Evolutionary conservation across 306 rosid genomes (phyloP), one percentile per base, ranked within the genome.

Genomic region (Dalbergia cochinchinensis): DNA sequence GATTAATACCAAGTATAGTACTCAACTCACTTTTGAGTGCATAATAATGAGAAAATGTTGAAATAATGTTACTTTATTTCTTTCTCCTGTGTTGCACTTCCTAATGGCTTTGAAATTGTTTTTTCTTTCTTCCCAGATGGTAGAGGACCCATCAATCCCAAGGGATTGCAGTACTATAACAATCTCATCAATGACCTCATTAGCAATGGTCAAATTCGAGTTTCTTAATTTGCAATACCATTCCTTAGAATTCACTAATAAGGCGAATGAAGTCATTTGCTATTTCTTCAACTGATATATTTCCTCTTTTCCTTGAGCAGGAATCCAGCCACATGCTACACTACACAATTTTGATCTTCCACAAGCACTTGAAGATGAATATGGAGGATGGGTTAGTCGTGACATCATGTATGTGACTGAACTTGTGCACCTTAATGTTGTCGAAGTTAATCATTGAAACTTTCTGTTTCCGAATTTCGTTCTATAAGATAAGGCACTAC

Each of bases 101-200:
- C n/a, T 48, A 1, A 33, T 65, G 15, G 6, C 20, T 31, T 73
- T 33, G 9, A 20, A 61, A 82, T 19, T 50, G 76, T 11, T 31
- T 31, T n/a, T 50, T 58, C 18, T 60, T 66, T 51, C 26, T 55
- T 26, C 37, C n/a, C 74, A 90, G 92, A 86, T 85, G 98, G 97
- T 55, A 92, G 85, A 85, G 96, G 97, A 70, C 83, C 87, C 7
- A 13, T 85, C 45, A 94, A 94, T 73, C 96, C 96, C 31, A 89
- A 90, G 78, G 97, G 98, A 42, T 63, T 86, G 59, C 74, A 83
- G 47, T 94, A 86, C 71, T 94, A 92, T 84, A 94, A 90, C 86
- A 92, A 94, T 83, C 87, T 94, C 77, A 92, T 89, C 80, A 68
- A 90, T 67, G 88, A 91, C 69, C 82, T 93, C 15, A 60, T 88